Percentiles rank a stretch among this genome's conserved stretches.
These are phyloP conservation scores for Hanseniaspora guilliermondii DNA, from an alignment of 805 yeast genomes.

Conservation along the genomic window DNA sequence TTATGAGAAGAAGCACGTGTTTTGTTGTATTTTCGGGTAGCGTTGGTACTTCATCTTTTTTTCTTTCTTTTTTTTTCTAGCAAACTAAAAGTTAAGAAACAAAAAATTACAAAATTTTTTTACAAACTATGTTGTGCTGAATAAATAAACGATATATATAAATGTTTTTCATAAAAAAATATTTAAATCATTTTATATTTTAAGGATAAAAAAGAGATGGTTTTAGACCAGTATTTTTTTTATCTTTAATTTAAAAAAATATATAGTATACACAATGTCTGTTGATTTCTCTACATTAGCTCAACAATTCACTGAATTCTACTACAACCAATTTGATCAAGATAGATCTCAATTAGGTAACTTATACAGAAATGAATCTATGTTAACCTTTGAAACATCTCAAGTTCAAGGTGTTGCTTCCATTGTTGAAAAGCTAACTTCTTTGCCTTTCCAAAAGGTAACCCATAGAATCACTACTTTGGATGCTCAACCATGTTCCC, in stretches of 20 bases:
- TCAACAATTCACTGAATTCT: slow-evolving; percentile 82
- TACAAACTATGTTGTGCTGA: too few relatives aligned
- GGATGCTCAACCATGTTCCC: slow-evolving; percentile 96
- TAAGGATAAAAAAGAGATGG: too few relatives aligned
- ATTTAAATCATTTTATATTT: too few relatives aligned
- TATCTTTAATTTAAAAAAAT: slow-evolving; percentile 4
- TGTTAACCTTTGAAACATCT: slow-evolving; percentile 91
- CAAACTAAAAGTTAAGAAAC: too few relatives aligned
- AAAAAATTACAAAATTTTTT: too few relatives aligned
- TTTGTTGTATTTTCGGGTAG: too few relatives aligned
- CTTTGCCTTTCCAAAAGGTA: slow-evolving; percentile 85
- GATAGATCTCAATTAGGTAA: slow-evolving; percentile 88
- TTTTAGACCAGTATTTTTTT: too few relatives aligned
- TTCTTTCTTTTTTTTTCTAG: too few relatives aligned
- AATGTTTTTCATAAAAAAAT: too few relatives aligned
- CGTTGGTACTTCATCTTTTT: too few relatives aligned
- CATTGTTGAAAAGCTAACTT: slow-evolving; percentile 81
- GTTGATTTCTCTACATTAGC: slow-evolving; percentile 39
- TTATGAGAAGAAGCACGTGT: too few relatives aligned
- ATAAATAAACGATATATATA: too few relatives aligned
- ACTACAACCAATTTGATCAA: slow-evolving; percentile 87
- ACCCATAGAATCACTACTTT: slow-evolving; percentile 86
- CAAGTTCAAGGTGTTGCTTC: slow-evolving; percentile 90
- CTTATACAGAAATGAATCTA: slow-evolving; percentile 90
- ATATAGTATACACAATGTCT: slow-evolving; percentile 17